phyloP scores from a whole-genome alignment of 257 asterid genomes.

The Solanum sparsipilum region DNA sequence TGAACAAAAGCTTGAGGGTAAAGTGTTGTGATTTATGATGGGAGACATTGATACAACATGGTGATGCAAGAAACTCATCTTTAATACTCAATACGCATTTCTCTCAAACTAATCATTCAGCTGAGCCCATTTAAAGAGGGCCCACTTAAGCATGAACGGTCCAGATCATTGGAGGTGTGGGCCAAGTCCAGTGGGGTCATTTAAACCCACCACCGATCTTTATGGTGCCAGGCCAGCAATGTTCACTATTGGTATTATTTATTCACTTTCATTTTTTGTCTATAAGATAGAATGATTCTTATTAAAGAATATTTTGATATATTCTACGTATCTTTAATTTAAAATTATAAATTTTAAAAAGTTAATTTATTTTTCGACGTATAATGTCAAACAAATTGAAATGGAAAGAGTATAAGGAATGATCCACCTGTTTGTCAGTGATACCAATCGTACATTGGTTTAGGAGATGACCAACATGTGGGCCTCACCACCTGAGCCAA shows the following conservation, averaged over 20 bases:
- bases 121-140: constrained; percentile 41
- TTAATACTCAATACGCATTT: not conserved
- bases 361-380: rapidly evolving
- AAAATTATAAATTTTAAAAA: too few relatives aligned
- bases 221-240: constrained; percentile 81
- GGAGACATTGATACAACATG: constrained; percentile 4
- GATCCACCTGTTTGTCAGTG: constrained; percentile 33
- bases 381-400: too few relatives aligned
- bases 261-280: not conserved
- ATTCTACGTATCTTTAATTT: too few relatives aligned
- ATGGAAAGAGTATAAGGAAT: not conserved
- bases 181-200: constrained; percentile 32
- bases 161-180: constrained; percentile 28
- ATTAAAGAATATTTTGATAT: too few relatives aligned
- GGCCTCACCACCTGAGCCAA: constrained; percentile 70
- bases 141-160: constrained; percentile 33
- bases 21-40: not conserved
- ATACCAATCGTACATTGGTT: constrained; percentile 12
- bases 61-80: not conserved
- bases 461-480: constrained; percentile 43
- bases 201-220: constrained; percentile 72
- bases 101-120: constrained; percentile 26
- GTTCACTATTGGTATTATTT: not conserved
- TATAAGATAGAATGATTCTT: too few relatives aligned
- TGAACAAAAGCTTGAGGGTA: not conserved